Evolutionary conservation across 768 basidiomycete species (phyloP), one percentile per base, ranked within the genome.

Genomic region (Agaricus sinodeliciosus): DNA sequence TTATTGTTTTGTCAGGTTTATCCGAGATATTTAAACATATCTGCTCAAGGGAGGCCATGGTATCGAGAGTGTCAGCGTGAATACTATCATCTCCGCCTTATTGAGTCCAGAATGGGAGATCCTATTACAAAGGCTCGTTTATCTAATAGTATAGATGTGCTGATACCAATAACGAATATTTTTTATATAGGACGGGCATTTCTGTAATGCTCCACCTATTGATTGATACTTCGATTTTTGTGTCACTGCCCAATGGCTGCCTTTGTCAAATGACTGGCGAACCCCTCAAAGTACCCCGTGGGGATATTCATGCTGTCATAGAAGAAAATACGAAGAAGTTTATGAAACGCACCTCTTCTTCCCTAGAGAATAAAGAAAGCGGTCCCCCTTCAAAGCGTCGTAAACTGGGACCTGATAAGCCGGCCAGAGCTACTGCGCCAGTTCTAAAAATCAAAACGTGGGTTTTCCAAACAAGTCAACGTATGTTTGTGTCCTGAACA

Each of bases 261-360:
- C 77, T 85, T 35, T 87, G 87, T 56, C 94, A 98, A 65, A 64
- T 96, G 53, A 80, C 85, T 0, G 94, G 94, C 3, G 72, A 73
- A 34, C 84, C 88, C 0, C 64, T 95, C 19, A 69, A 82, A 57
- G 68, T 59, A 42, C 42, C 26, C 60, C 63, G 48, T 56, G 60
- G 63, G 51, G 59, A 53, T 53, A 64, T 65, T n/a, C 42, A 36
- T 60, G 55, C 58, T 52, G 58, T 45, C 25, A 31, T 22, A 36
- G 27, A n/a, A n/a, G 28, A 53, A 44, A 44, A 26, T 31, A 43
- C 44, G 4, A 25, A 42, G 44, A 51, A 48, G 18, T 39, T 31
- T 36, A 3, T 46, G 43, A 55, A 45, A 44, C 54, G 49, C 11
- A 15, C 42, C 11, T n/a, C 39, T 25, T 47, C 34, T 16, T 37